These are phyloP conservation scores for Platanus orientalis DNA, from an alignment of 164 flowering plant genomes.

Conservation along the genomic window DNA sequence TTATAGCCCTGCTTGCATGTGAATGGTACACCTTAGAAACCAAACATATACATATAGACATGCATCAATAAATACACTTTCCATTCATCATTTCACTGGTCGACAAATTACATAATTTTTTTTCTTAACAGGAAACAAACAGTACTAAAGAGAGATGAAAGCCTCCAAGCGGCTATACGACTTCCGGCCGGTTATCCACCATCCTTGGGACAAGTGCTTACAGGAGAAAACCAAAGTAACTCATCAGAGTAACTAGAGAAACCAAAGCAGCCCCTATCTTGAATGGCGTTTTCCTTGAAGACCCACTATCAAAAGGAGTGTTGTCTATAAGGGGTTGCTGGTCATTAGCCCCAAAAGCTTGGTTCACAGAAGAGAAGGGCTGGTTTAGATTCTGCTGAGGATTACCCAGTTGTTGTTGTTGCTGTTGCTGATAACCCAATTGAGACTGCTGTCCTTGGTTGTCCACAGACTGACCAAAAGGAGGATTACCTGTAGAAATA, in stretches of 20 bases:
- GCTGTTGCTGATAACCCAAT: not conserved
- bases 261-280: constrained; percentile 12
- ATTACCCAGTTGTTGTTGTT: constrained; percentile 2
- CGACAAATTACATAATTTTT: too few relatives aligned
- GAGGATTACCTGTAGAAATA: constrained; percentile 12
- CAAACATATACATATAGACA: too few relatives aligned
- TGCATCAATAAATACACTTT: too few relatives aligned
- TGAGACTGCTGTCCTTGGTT: constrained; percentile 7
- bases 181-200: too few relatives aligned
- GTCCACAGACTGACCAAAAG: constrained; percentile 26
- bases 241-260: constrained; percentile 1
- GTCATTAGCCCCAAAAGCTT: constrained; percentile 20
- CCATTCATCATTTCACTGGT: too few relatives aligned
- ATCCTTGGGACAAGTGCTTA: not conserved
- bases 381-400: constrained; percentile 7
- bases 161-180: too few relatives aligned
- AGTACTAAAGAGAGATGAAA: too few relatives aligned
- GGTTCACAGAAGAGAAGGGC: constrained; percentile 13
- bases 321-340: constrained; percentile 31
- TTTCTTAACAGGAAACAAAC: too few relatives aligned
- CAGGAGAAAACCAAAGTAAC: constrained; percentile 10
- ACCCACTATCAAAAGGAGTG: constrained; percentile 36
- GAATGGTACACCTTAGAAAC: too few relatives aligned
- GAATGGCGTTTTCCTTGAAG: constrained; percentile 7
- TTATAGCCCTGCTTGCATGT: too few relatives aligned